Conservation (phyloP, 805 yeast species). For the Saccharomycopsis lassenensis region DNA sequence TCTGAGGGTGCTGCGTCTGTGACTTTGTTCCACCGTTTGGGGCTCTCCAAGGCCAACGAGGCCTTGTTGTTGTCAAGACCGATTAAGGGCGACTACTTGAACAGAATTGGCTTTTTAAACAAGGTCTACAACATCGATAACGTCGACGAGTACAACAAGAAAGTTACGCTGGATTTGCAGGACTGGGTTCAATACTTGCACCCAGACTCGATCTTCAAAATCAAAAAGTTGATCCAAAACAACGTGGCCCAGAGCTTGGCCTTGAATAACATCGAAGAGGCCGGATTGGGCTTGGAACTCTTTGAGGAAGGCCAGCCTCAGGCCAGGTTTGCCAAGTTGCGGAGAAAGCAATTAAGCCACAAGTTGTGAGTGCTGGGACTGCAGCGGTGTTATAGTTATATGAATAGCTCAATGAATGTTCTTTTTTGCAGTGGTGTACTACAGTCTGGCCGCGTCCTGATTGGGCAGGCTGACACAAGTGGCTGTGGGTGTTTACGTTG, state of each 20-base stretch:
- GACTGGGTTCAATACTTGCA: slow-evolving; percentile 33
- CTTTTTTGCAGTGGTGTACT: too few relatives aligned
- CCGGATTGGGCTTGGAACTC: slow-evolving; percentile 52
- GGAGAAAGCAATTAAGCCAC: slow-evolving; percentile 45
- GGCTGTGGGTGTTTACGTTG: too few relatives aligned
- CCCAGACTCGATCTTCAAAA: slow-evolving; percentile 32
- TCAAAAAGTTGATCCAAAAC: slow-evolving; percentile 32
- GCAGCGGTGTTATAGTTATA: too few relatives aligned
- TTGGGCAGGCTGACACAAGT: too few relatives aligned
- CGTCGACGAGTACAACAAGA: slow-evolving; percentile 33
- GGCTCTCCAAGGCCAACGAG: slow-evolving; percentile 62
- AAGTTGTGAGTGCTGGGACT: slow-evolving; percentile 51
- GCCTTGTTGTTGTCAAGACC: slow-evolving; percentile 63
- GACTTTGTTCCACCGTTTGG: slow-evolving; percentile 58
- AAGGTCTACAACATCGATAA: slow-evolving; percentile 33
- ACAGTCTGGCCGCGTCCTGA: too few relatives aligned
- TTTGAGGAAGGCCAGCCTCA: slow-evolving; percentile 74
- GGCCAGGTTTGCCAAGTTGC: slow-evolving; percentile 45
- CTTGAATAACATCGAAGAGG: slow-evolving; percentile 53
- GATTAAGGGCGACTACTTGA: slow-evolving; percentile 46
- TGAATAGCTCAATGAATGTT: too few relatives aligned
- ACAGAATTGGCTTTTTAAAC: slow-evolving; percentile 49
- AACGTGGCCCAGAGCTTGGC: slow-evolving; percentile 28
- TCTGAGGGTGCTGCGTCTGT: slow-evolving; percentile 72
- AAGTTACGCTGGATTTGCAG: slow-evolving; percentile 27